phyloP scores from a whole-genome alignment of 2,329 filamentous ascomycete genomes.

The Stylonectria norvegica region DNA sequence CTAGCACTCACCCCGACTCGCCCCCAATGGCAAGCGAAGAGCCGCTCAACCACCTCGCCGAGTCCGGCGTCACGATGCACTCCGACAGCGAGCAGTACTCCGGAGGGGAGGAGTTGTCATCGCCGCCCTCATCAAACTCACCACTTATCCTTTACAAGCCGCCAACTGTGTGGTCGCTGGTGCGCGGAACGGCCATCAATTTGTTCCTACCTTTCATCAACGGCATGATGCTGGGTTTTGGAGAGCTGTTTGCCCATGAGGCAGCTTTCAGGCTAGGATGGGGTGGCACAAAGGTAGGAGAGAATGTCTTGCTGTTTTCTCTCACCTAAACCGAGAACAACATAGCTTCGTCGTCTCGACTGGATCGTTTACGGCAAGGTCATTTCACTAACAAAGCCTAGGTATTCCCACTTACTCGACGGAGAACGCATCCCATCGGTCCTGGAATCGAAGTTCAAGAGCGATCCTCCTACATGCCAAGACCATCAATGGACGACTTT shows the following conservation, averaged over 20 bases:
- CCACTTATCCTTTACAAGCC: slow-evolving; percentile 84
- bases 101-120: slow-evolving; percentile 59
- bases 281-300: slow-evolving; percentile 83
- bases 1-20: background rate
- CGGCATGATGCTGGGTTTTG: slow-evolving; percentile 96
- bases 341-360: too few relatives aligned
- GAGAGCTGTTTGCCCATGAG: slow-evolving; percentile 95
- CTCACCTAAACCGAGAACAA: background rate
- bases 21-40: slow-evolving; percentile 53
- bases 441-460: slow-evolving; percentile 80
- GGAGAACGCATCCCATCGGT: slow-evolving; percentile 65
- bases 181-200: slow-evolving; percentile 91
- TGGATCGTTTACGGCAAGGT: background rate
- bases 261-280: slow-evolving; percentile 89
- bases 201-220: slow-evolving; percentile 94
- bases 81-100: slow-evolving; percentile 85
- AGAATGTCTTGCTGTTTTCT: background rate
- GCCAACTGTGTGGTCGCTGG: slow-evolving; percentile 78
- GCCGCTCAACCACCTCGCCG: slow-evolving; percentile 54
- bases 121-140: slow-evolving; percentile 59
- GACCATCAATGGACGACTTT: slow-evolving; percentile 60
- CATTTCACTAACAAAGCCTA: slow-evolving; percentile 27
- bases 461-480: slow-evolving; percentile 52
- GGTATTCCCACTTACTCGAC: slow-evolving; percentile 58
- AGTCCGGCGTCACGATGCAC: slow-evolving; percentile 72